A percentile compares a stretch with the other conserved stretches of the same genome.
Evolutionary conservation across 805 yeast genomes (phyloP).

Genomic region (Ogataea salicorniae): DNA sequence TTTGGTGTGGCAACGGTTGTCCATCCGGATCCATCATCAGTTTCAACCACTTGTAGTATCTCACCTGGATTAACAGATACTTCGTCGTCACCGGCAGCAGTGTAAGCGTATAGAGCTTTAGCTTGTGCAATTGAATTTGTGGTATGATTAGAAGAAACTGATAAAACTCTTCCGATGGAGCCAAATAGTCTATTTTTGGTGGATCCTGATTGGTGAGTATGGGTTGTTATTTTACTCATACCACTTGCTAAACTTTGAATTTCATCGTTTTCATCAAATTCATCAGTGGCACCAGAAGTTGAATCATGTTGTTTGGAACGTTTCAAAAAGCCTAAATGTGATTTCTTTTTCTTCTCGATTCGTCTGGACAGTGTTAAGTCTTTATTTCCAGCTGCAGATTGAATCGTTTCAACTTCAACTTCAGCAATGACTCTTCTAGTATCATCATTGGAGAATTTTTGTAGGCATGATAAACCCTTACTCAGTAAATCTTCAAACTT

Average conservation of each 20-base stretch:
- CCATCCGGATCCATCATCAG: slow-evolving; percentile 95
- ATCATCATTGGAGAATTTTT: slow-evolving; percentile 68
- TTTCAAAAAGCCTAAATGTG: slow-evolving; percentile 41
- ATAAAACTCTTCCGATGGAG: slow-evolving; percentile 16
- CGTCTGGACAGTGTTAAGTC: slow-evolving; percentile 58
- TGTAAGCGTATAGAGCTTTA: slow-evolving; percentile 59
- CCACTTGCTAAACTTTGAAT: slow-evolving; percentile 25
- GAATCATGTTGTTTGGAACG: slow-evolving; percentile 5
- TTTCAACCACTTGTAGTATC: slow-evolving; percentile 47
- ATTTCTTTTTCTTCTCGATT: slow-evolving; percentile 50
- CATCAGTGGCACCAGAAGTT: slow-evolving; percentile 10
- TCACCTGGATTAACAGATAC: slow-evolving; percentile 58
- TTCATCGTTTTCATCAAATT: slow-evolving; percentile 16
- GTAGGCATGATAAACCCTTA: slow-evolving; percentile 47
- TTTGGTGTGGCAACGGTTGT: slow-evolving; percentile 49
- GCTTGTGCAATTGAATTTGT: slow-evolving; percentile 13
- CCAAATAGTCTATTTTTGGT: slow-evolving; percentile 26
- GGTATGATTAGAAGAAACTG: slow-evolving; percentile 6
- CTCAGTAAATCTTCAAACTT: slow-evolving; percentile 49
- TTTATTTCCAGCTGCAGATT: slow-evolving; percentile 71
- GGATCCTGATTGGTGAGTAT: slow-evolving; percentile 8
- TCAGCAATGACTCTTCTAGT: slow-evolving; percentile 67
- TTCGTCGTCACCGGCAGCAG: slow-evolving; percentile 74
- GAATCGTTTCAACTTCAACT: slow-evolving; percentile 87
- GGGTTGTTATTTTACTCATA: slow-evolving; percentile 23